These are phyloP conservation scores for Phytopythium oedochilum DNA, from an alignment of 352 stramenopile species.

Conservation along the genomic window DNA sequence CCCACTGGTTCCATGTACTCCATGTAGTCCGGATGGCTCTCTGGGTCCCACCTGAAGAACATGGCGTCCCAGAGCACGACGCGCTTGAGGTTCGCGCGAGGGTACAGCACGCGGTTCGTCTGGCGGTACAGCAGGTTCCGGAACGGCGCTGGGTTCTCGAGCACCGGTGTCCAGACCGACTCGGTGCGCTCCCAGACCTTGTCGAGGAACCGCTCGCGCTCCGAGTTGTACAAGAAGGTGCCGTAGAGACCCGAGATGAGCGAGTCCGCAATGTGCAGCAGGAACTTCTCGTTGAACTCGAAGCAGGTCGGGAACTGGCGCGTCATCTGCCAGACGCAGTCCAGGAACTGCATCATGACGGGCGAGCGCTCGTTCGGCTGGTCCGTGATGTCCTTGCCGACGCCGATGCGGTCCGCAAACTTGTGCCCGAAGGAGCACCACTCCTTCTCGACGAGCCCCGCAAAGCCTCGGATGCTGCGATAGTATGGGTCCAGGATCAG, in stretches of 20 bases:
- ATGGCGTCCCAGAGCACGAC: conserved; percentile 84
- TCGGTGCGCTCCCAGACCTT: conserved; percentile 86
- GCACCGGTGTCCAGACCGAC: conserved; percentile 76
- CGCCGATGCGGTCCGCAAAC: conserved; percentile 80
- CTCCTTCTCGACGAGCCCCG: conserved; percentile 81
- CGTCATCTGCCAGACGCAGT: conserved; percentile 87
- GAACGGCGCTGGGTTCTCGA: conserved; percentile 59
- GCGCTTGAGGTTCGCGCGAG: conserved; percentile 81
- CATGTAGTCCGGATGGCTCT: conserved; percentile 85
- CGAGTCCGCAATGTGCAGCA: conserved; percentile 76
- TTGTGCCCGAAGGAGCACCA: conserved; percentile 90
- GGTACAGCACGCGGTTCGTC: conserved; percentile 80
- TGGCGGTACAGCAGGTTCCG: conserved; percentile 74
- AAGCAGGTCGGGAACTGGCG: conserved; percentile 86
- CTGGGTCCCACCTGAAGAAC: conserved; percentile 84
- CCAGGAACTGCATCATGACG: conserved; percentile 85
- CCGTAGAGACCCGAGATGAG: conserved; percentile 76
- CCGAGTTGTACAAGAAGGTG: conserved; percentile 84
- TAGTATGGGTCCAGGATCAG: conserved; percentile 87
- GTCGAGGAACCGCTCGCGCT: conserved; percentile 76
- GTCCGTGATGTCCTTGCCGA: conserved; percentile 75
- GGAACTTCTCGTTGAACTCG: conserved; percentile 87
- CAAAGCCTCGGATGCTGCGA: conserved; percentile 80
- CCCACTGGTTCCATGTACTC: conserved; percentile 73
- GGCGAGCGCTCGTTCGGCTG: conserved; percentile 80